Evolutionary conservation across 1,284 basidiomycete genomes (phyloP).

Genomic region (Pholiota adiposa): DNA sequence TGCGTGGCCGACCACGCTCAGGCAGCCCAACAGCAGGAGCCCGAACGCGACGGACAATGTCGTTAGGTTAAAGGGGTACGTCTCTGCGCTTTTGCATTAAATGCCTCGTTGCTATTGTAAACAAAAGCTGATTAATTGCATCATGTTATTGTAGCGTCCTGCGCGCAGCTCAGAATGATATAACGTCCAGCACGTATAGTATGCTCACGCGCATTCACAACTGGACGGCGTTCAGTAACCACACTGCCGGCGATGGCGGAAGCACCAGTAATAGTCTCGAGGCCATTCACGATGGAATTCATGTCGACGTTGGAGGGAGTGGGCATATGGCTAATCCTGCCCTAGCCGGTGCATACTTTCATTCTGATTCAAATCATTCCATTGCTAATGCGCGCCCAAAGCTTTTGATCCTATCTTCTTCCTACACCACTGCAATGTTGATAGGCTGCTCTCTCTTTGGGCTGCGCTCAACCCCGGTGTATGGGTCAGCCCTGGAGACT

Average conservation of each 20-base stretch:
- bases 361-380: neutral
- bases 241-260: constrained; percentile 39
- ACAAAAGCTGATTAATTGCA: neutral
- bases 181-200: constrained; percentile 40
- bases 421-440: constrained; percentile 51
- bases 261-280: constrained; percentile 50
- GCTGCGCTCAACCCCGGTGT: constrained; percentile 41
- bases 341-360: constrained; percentile 36
- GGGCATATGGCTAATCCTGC: constrained; percentile 49
- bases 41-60: constrained; percentile 38
- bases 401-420: constrained; percentile 55
- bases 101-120: neutral
- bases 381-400: constrained; percentile 15
- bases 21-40: constrained; percentile 37
- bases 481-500: constrained; percentile 38
- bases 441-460: constrained; percentile 51
- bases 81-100: neutral
- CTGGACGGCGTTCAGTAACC: constrained; percentile 52
- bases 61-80: constrained; percentile 33
- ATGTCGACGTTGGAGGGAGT: constrained; percentile 42
- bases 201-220: constrained; percentile 41
- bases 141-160: constrained; percentile 21
- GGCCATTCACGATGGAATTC: constrained; percentile 51
- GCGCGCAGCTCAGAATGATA: constrained; percentile 28
- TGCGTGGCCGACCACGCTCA: constrained; percentile 43